Evolutionary conservation across 2,329 filamentous ascomycete species (phyloP).

Genomic region (Clarireedia monteithiana): DNA sequence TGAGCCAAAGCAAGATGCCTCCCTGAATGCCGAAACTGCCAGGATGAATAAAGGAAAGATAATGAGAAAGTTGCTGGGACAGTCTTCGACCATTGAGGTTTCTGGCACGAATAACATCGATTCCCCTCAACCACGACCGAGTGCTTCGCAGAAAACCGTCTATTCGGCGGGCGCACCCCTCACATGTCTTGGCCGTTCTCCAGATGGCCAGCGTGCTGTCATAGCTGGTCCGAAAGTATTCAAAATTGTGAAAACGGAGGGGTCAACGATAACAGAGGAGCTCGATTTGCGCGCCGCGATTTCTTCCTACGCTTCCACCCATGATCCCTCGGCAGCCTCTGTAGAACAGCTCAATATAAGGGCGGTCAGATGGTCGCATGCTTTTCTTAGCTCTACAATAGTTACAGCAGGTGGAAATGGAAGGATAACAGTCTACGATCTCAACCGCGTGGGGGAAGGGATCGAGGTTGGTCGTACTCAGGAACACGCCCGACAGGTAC

Average conservation of each 20-base stretch:
- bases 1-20: slow-evolving; percentile 16
- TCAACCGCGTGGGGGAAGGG: slow-evolving; percentile 39
- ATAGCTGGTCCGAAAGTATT: slow-evolving; percentile 54
- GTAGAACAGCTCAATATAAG: slow-evolving; percentile 56
- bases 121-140: slow-evolving; percentile 24
- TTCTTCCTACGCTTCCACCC: slow-evolving; percentile 37
- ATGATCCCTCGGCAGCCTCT: slow-evolving; percentile 33
- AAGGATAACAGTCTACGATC: slow-evolving; percentile 57
- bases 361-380: slow-evolving; percentile 51
- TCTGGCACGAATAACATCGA: slow-evolving; percentile 18
- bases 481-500: slow-evolving; percentile 57
- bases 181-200: slow-evolving; percentile 48
- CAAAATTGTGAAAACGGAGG: slow-evolving; percentile 47
- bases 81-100: slow-evolving; percentile 16
- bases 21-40: slow-evolving; percentile 16
- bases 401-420: slow-evolving; percentile 58
- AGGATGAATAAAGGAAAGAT: slow-evolving; percentile 29
- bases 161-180: slow-evolving; percentile 47
- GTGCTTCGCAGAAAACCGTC: slow-evolving; percentile 45
- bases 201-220: slow-evolving; percentile 47
- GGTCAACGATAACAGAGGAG: slow-evolving; percentile 43
- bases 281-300: slow-evolving; percentile 52
- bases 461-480: slow-evolving; percentile 48
- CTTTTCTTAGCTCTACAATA: slow-evolving; percentile 40
- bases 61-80: slow-evolving; percentile 28